Evolutionary conservation across 306 rosid genomes (phyloP), one percentile per base, ranked within the genome.

Genomic region (Prosopis cineraria): DNA sequence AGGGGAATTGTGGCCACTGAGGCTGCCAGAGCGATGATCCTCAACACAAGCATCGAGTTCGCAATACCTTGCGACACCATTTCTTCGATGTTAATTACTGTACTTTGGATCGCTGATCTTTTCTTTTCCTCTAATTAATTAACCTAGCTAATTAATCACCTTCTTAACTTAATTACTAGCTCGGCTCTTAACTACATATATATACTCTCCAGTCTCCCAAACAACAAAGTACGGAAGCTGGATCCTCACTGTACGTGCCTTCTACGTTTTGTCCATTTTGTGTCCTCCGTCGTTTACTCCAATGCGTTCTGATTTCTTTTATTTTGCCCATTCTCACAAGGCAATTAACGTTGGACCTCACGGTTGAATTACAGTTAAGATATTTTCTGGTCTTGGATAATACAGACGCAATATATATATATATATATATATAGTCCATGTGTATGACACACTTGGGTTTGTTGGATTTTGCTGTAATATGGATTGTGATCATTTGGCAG

Each of bases 21-120:
- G 3, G 90, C 80, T 6, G 81, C 80, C 0, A 91, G 83, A 72
- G 91, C 66, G 56, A 85, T 2, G 47, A 88, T 78, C 84, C 93
- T 86, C 22, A 83, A 63, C 31, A 76, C 76, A 55, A 91, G 90
- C 67, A 87, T 81, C 2, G 87, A 34, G 39, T 5, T 17, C 27
- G 83, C 68, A 47, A 76, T 70, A 48, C 58, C 0, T 88, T 83
- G 82, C 36, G 85, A 40, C 78, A 52, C 88, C 87, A 80, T 81
- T n/a, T n/a, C 58, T 19, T 50, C 20, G 4, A 43, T 12, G 3
- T 43, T 13, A 12, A n/a, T 25, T n/a, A 19, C 56, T 45, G 3
- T 6, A 10, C 6, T 16, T 50, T 19, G 11, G 56, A 50, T 50
- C 56, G 56, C 6, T 50, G n/a, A 50, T 17, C 25, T 50, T 50